phyloP scores from a whole-genome alignment of 1,284 basidiomycete genomes.

The Thecaphora thlaspeos region DNA sequence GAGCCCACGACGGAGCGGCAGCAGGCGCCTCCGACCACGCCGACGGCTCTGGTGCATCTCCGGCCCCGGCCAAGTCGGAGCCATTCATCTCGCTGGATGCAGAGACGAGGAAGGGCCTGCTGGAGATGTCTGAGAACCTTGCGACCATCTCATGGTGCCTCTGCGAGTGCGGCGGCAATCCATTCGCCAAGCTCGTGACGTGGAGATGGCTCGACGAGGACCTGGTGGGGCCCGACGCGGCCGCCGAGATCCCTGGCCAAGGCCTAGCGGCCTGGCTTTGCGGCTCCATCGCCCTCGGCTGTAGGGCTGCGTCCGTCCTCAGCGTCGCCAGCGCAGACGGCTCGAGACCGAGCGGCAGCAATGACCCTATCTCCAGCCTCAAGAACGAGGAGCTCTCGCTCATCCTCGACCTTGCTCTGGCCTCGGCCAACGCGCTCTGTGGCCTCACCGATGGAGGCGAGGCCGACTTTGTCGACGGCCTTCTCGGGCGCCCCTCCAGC shows the following conservation, averaged over 20 bases:
- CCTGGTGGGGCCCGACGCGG: slow-evolving; percentile 9
- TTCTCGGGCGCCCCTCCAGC: slow-evolving; percentile 9
- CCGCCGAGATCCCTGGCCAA: slow-evolving; percentile 24
- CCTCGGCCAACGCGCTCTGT: slow-evolving; percentile 38
- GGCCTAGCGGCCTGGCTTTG: slow-evolving; percentile 37
- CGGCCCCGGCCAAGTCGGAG: slow-evolving; percentile 1
- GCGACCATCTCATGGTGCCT: slow-evolving; percentile 40
- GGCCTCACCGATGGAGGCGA: slow-evolving; percentile 40
- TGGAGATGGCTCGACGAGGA: slow-evolving; percentile 37
- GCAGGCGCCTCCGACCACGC: slow-evolving; percentile 5
- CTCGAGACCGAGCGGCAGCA: slow-evolving; percentile 11
- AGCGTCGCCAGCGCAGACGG: slow-evolving; percentile 16
- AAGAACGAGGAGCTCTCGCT: slow-evolving; percentile 32
- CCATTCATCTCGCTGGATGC: slow-evolving; percentile 33
- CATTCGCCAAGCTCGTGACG: slow-evolving; percentile 24
- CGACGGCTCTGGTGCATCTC: not conserved
- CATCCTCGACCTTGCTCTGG: slow-evolving; percentile 26
- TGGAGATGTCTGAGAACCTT: slow-evolving; percentile 43
- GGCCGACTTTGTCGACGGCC: slow-evolving; percentile 28
- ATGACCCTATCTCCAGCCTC: slow-evolving; percentile 13
- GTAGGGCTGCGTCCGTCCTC: slow-evolving; percentile 18
- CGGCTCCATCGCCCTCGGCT: slow-evolving; percentile 29
- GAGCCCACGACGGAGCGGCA: slow-evolving; percentile 7
- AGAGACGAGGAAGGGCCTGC: slow-evolving; percentile 30
- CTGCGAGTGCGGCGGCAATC: slow-evolving; percentile 41